Conservation (phyloP, 768 basidiomycete genomes). For the Termitomyces sp. region DNA sequence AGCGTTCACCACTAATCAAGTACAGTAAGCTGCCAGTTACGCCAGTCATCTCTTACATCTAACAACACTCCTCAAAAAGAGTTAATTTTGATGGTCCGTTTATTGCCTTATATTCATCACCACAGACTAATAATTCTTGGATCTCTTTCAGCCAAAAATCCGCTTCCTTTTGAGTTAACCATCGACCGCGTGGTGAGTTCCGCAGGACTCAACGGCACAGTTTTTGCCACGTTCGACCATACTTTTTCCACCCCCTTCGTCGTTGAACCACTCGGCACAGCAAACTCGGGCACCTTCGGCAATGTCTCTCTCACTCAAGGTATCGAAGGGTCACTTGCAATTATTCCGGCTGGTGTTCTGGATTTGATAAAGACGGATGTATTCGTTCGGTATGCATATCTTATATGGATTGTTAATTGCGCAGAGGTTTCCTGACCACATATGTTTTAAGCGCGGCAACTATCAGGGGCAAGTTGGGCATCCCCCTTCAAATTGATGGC, state of each 20-base stretch:
- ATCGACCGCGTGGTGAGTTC: constrained; percentile 36
- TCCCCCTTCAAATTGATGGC: constrained; percentile 29
- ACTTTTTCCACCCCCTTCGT: constrained; percentile 48
- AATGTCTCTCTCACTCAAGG: constrained; percentile 57
- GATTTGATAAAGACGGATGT: constrained; percentile 41
- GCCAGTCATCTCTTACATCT: neutral
- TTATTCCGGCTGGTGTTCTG: constrained; percentile 49
- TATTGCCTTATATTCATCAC: neutral
- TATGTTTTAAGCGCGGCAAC: constrained; percentile 22
- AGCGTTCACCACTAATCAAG: constrained; percentile 27
- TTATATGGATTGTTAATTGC: neutral
- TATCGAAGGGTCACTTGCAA: constrained; percentile 39
- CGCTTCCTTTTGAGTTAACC: constrained; percentile 39
- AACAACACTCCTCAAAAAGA: constrained; percentile 12
- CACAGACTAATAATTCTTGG: neutral
- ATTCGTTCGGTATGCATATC: constrained; percentile 27
- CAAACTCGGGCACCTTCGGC: constrained; percentile 52
- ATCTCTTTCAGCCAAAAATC: constrained; percentile 32
- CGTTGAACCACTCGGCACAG: constrained; percentile 41
- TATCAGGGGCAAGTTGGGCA: constrained; percentile 26
- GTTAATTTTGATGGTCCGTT: constrained; percentile 31
- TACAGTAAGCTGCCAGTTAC: constrained; percentile 23
- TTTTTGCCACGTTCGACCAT: constrained; percentile 55
- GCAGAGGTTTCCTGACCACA: neutral
- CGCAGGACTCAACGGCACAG: constrained; percentile 46